phyloP scores from a whole-genome alignment of 306 rosid species.

The Rubus idaeus region DNA sequence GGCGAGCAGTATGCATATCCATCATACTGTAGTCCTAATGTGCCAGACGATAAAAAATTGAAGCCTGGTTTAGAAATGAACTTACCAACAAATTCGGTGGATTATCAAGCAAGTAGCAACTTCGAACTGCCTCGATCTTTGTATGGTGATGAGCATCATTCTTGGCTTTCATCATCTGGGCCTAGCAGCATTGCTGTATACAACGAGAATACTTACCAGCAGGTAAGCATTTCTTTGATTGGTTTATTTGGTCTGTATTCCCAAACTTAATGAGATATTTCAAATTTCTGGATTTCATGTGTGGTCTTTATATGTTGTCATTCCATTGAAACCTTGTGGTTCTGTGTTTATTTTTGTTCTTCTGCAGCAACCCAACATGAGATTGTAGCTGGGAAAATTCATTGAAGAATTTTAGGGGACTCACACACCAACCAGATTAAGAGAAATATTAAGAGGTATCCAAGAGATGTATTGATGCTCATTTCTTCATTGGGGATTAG shows the following conservation, averaged over 20 bases:
- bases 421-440: not conserved
- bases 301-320: not conserved
- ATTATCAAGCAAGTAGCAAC: constrained; percentile 51
- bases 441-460: not conserved
- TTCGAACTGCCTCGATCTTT: constrained; percentile 48
- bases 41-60: constrained; percentile 36
- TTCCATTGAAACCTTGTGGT: constrained; percentile 8
- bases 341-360: constrained; percentile 22
- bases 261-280: not conserved
- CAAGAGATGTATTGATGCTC: not conserved
- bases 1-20: constrained; percentile 50
- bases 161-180: constrained; percentile 53
- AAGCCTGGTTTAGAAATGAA: constrained; percentile 35
- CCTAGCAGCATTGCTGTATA: constrained; percentile 59
- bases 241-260: not conserved
- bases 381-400: constrained; percentile 26
- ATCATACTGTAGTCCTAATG: constrained; percentile 18
- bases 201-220: constrained; percentile 48
- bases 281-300: not conserved
- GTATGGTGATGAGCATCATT: constrained; percentile 55
- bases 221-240: constrained; percentile 35
- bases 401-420: not conserved
- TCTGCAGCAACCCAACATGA: constrained; percentile 54
- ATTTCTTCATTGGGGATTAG: not conserved
- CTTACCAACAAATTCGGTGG: constrained; percentile 35